phyloP scores from a whole-genome alignment of 78 protist genomes.

The Anaeramoeba ignava region DNA sequence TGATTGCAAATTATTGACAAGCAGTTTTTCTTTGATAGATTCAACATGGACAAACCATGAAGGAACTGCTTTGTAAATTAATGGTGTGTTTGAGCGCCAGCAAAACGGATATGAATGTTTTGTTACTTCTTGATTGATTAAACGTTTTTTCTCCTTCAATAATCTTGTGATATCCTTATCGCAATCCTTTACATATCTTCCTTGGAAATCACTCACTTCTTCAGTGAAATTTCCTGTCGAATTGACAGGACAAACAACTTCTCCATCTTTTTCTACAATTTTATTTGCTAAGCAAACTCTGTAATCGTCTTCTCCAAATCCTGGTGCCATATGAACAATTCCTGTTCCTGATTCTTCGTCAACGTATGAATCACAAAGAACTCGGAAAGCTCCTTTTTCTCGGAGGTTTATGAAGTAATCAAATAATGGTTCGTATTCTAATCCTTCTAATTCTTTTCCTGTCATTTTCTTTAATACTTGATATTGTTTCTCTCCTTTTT shows the following conservation, averaged over 20 bases:
- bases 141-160: constrained; percentile 48
- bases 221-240: constrained; percentile 82
- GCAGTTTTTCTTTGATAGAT: constrained; percentile 48
- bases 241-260: constrained; percentile 87
- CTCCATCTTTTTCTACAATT: constrained; percentile 47
- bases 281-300: constrained; percentile 70
- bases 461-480: background rate
- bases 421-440: constrained; percentile 86
- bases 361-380: constrained; percentile 76
- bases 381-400: constrained; percentile 54
- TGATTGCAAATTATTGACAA: constrained; percentile 65
- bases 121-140: constrained; percentile 40
- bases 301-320: constrained; percentile 99
- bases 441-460: constrained; percentile 56
- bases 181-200: constrained; percentile 83
- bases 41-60: constrained; percentile 87
- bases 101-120: constrained; percentile 96
- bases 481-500: background rate
- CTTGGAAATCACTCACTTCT: constrained; percentile 75
- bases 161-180: constrained; percentile 59
- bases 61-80: constrained; percentile 85
- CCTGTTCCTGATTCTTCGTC: constrained; percentile 89
- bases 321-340: constrained; percentile 96
- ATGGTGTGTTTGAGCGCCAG: constrained; percentile 96
- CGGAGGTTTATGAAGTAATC: constrained; percentile 45